Percentiles rank a stretch among this genome's conserved stretches.
phyloP scores from a whole-genome alignment of 257 asterid species.

The Cordia subcordata region DNA sequence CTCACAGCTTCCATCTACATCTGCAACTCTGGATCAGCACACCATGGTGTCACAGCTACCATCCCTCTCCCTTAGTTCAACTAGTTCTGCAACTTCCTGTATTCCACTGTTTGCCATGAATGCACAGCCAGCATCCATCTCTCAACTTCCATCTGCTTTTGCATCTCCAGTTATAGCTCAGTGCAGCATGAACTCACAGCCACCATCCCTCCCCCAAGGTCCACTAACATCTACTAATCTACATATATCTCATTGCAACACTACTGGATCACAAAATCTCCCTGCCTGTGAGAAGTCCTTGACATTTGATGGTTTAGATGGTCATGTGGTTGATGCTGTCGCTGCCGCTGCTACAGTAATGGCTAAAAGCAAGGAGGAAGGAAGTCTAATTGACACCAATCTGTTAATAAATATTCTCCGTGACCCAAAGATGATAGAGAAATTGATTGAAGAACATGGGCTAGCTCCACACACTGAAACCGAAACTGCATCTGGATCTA shows the following conservation, averaged over 20 bases:
- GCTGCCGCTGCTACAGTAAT: conserved; percentile 41
- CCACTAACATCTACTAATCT: not conserved
- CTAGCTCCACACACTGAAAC: conserved; percentile 1
- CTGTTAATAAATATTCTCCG: conserved; percentile 31
- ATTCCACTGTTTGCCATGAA: not conserved
- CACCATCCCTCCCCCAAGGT: not conserved
- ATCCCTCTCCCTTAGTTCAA: too few relatives aligned
- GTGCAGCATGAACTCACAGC: too few relatives aligned
- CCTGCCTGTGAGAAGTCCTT: conserved; percentile 10
- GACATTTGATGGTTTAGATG: conserved; percentile 9
- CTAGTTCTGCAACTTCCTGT: too few relatives aligned
- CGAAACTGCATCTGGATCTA: conserved; percentile 8
- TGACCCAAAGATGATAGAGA: conserved; percentile 35
- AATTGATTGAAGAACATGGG: conserved; percentile 20
- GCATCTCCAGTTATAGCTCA: too few relatives aligned
- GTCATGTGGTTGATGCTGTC: conserved; percentile 26
- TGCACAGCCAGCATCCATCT: too few relatives aligned
- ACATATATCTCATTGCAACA: not conserved
- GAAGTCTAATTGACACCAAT: conserved; percentile 25
- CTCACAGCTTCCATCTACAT: too few relatives aligned
- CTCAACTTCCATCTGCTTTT: too few relatives aligned
- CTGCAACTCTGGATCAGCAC: too few relatives aligned
- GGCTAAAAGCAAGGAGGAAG: conserved; percentile 20
- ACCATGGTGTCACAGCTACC: too few relatives aligned
- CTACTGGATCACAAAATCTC: conserved; percentile 8